Percentiles rank a stretch among this genome's conserved stretches.
phyloP scores from a whole-genome alignment of 2,329 filamentous ascomycete species.

The Ceratocystis variospora region DNA sequence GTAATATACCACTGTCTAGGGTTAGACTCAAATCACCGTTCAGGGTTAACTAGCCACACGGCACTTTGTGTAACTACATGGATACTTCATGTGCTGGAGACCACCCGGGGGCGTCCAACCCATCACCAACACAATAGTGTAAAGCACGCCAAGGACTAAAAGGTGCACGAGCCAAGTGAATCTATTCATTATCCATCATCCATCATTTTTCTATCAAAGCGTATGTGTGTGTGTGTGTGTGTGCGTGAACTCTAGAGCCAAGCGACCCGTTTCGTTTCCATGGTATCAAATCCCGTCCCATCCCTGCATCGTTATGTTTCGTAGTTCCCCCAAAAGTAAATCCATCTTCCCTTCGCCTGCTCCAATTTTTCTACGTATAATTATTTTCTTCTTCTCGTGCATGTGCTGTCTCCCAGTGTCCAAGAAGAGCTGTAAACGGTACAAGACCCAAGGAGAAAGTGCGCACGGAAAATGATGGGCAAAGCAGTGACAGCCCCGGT shows the following conservation, averaged over 20 bases:
- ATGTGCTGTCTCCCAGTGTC: constrained; percentile 3
- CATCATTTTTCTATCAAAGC: constrained; percentile 16
- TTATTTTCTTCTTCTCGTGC: not conserved
- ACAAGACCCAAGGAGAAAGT: not conserved
- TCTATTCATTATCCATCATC: constrained; percentile 18
- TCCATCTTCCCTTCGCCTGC: not conserved
- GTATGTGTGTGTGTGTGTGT: not conserved
- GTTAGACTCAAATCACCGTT: too few species aligned
- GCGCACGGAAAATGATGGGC: not conserved
- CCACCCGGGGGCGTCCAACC: not conserved
- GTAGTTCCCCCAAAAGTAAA: constrained; percentile 7
- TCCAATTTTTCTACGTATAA: not conserved
- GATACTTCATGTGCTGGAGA: not conserved
- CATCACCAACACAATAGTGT: too few species aligned
- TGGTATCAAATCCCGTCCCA: constrained; percentile 17
- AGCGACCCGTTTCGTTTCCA: constrained; percentile 8
- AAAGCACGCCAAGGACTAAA: not conserved
- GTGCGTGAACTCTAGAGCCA: constrained; percentile 17
- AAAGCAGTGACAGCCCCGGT: not conserved
- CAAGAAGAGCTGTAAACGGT: constrained; percentile 3
- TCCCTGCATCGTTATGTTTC: not conserved
- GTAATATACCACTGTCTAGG: too few species aligned
- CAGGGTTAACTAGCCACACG: too few species aligned
- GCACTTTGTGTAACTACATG: too few species aligned
- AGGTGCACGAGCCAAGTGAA: constrained; percentile 13